Evolutionary conservation across 208 protist species (phyloP).

Genomic region (Leishmania arabica): DNA sequence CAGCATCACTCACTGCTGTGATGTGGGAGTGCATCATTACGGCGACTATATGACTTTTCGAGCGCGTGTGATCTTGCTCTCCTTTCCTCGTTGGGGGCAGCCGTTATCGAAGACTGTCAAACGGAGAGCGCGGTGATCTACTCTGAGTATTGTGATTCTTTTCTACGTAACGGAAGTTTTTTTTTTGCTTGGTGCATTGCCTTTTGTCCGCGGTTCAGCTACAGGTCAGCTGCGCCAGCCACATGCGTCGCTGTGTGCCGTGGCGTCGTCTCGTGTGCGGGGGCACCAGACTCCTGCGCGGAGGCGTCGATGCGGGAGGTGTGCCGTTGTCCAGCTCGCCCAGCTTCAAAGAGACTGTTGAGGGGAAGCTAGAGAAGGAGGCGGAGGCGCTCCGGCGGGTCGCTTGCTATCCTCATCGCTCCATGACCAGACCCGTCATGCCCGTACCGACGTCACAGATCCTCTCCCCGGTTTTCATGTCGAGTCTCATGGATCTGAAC

Average conservation of each 20-base stretch:
- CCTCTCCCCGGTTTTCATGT: slow-evolving; percentile 50
- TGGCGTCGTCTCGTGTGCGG: slow-evolving; percentile 16
- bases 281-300: slow-evolving; percentile 7
- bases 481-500: slow-evolving; percentile 52
- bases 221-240: background rate
- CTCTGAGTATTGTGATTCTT: too few relatives aligned
- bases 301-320: background rate
- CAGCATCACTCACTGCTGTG: background rate
- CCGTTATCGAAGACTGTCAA: background rate
- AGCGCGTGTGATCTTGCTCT: background rate
- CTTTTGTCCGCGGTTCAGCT: too few relatives aligned
- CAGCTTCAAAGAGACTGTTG: slow-evolving; percentile 57
- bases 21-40: background rate
- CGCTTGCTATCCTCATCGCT: slow-evolving; percentile 83
- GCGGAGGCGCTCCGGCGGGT: slow-evolving; percentile 56
- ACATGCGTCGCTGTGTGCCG: slow-evolving; percentile 2
- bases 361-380: slow-evolving; percentile 58
- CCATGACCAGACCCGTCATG: slow-evolving; percentile 70
- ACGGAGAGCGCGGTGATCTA: background rate
- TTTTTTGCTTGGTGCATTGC: background rate
- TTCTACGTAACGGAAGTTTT: background rate
- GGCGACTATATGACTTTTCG: too few relatives aligned
- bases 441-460: slow-evolving; percentile 41
- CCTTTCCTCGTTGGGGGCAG: background rate
- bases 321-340: slow-evolving; percentile 3